Percentiles rank a stretch among this genome's conserved stretches.
Evolutionary conservation across 2,329 filamentous ascomycete species (phyloP).

Genomic region (Bisporella sp.): DNA sequence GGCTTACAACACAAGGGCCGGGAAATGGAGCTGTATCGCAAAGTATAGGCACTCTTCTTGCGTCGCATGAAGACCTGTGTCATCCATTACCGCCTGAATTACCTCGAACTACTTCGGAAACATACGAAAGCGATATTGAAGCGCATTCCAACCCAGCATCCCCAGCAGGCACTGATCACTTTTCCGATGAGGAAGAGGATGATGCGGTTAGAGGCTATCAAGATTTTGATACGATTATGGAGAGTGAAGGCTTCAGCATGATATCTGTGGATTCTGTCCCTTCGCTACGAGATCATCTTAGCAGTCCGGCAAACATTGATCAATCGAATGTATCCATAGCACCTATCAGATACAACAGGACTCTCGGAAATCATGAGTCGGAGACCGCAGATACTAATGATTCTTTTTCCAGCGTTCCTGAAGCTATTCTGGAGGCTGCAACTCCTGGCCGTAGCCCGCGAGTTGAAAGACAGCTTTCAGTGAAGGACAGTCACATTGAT

Average conservation of each 20-base stretch:
- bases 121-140: constrained; percentile 2
- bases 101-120: neutral
- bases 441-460: constrained; percentile 11
- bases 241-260: constrained; percentile 52
- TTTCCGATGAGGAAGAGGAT: constrained; percentile 24
- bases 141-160: neutral
- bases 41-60: too few species aligned
- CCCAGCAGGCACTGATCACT: constrained; percentile 1
- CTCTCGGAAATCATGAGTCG: constrained; percentile 8
- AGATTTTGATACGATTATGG: constrained; percentile 47
- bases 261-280: constrained; percentile 46
- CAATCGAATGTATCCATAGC: constrained; percentile 7
- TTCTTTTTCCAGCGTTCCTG: constrained; percentile 20
- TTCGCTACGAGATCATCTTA: constrained; percentile 37
- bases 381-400: constrained; percentile 8
- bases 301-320: constrained; percentile 25
- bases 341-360: constrained; percentile 8
- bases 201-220: constrained; percentile 30
- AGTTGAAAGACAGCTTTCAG: constrained; percentile 11
- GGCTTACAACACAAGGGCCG: constrained; percentile 13
- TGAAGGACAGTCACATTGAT: constrained; percentile 9
- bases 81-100: constrained; percentile 9
- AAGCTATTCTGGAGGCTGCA: constrained; percentile 17
- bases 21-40: neutral
- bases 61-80: too few species aligned